Evolutionary conservation across 2,329 filamentous ascomycete species (phyloP).

Genomic region (Fusarium miscanthi): DNA sequence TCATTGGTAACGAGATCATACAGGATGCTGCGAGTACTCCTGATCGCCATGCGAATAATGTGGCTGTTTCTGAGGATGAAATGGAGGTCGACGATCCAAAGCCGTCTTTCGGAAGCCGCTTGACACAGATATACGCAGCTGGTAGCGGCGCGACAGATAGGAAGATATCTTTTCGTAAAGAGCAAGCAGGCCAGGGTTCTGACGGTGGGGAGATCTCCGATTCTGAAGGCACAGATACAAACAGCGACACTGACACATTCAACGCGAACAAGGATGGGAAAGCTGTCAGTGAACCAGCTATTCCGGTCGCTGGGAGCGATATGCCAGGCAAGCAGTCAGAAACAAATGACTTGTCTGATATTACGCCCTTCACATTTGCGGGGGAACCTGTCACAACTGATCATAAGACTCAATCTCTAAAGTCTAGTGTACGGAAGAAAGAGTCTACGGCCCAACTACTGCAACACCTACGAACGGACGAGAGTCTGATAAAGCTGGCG

Average conservation of each 20-base stretch:
- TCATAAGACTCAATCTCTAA: conserved; percentile 27
- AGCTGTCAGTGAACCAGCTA: background rate
- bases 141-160: background rate
- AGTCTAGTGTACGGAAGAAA: conserved; percentile 36
- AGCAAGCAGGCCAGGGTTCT: conserved; percentile 24
- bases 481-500: conserved; percentile 22
- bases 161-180: conserved; percentile 4
- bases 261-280: background rate
- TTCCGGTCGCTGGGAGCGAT: background rate
- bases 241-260: background rate
- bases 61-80: background rate
- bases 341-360: background rate
- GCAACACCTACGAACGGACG: conserved; percentile 37
- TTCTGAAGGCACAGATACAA: background rate
- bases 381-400: conserved; percentile 50
- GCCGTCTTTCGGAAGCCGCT: conserved; percentile 34
- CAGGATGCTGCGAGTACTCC: conserved; percentile 1
- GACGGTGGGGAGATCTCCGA: background rate
- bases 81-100: conserved; percentile 10
- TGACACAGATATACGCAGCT: conserved; percentile 39
- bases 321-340: background rate
- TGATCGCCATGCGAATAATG: background rate
- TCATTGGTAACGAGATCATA: conserved; percentile 36
- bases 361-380: background rate
- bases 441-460: conserved; percentile 38